Base-by-base conservation (phyloP, 768 basidiomycete genomes). In the Calocera cornea region DNA sequence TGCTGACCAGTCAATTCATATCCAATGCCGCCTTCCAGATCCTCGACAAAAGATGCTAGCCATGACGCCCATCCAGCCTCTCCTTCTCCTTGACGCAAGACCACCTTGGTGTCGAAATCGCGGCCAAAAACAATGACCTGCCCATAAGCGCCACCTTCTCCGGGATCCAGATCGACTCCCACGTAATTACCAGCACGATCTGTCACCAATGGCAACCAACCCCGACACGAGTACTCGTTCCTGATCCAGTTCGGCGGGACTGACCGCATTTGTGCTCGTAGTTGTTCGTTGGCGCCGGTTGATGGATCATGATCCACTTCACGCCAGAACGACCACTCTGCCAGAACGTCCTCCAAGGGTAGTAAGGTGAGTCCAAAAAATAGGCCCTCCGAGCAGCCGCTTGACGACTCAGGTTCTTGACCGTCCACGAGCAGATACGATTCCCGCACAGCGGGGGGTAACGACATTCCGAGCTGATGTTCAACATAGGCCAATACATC, bases 61-160 rank as follows among this genome's bases (percentile, higher is more conserved):
- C 94, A 99, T 73, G 87, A 86, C 38, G 92, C 97, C 95, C 97
- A 99, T 2, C 95, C 97, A 11, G 83, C 86, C 17, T 84, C 82
- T 8, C 94, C 93, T 67, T 97, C 93, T 8, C 97, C 97, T 65
- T 84, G 82, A 87, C 89, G 97, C 54, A 98, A 80, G 44, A 98
- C 95, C 40, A 97, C 91, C 75, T 99, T 99, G 12, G 92, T 89
- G 77, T 99, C 97, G 76, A 98, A 97, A 74, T 98, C 97, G 64
- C 97, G 85, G n/a, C 97, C 97, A 75, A 98, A 99, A 64, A 97
- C 87, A 68, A 99, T 97, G 60, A 97, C 95, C 75, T 99, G 97
- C 5, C 97, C 97, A 66, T 82, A 80, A 10, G 83, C 78, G 49
- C 93, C 94, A 60, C 78, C 77, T 73, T 87, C 86, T 10, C 75